These are phyloP conservation scores for Aureobasidium subglaciale DNA, from an alignment of 2,329 filamentous ascomycete species.

Conservation along the genomic window DNA sequence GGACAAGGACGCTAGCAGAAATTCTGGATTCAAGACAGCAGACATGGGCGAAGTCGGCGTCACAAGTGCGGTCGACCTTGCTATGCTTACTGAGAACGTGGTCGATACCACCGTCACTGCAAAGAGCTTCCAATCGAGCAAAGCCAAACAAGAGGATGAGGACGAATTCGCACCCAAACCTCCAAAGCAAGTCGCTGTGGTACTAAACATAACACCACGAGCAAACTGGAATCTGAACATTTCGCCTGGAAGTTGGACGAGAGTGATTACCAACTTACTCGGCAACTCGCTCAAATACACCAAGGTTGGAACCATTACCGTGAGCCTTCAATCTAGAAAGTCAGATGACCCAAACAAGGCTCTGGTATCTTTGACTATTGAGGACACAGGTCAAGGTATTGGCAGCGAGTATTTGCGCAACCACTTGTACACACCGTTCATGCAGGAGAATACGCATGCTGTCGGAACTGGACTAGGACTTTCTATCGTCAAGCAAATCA, in stretches of 20 bases:
- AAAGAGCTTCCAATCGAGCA: constrained; percentile 12
- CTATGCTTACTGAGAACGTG: constrained; percentile 21
- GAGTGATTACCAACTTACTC: constrained; percentile 43
- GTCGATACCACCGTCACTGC: constrained; percentile 17
- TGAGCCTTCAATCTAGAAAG: constrained; percentile 18
- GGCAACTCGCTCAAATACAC: constrained; percentile 45
- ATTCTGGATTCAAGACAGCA: constrained; percentile 9
- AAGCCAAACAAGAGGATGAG: constrained; percentile 6
- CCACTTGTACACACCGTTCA: constrained; percentile 29
- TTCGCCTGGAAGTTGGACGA: constrained; percentile 38
- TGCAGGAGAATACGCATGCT: constrained; percentile 28
- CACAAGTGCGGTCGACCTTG: constrained; percentile 20
- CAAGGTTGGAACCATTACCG: constrained; percentile 30
- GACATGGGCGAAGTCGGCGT: constrained; percentile 15
- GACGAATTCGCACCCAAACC: not conserved
- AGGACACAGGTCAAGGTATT: constrained; percentile 31
- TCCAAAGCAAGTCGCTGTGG: constrained; percentile 28
- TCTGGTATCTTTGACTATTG: constrained; percentile 15
- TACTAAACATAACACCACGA: constrained; percentile 34
- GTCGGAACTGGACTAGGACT: constrained; percentile 31
- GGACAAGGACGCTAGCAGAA: constrained; percentile 5
- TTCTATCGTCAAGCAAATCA: constrained; percentile 28
- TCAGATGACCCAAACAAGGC: not conserved
- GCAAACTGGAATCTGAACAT: constrained; percentile 34
- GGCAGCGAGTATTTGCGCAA: constrained; percentile 25